Evolutionary conservation across 768 basidiomycete species (phyloP), one percentile per base, ranked within the genome.

Genomic region (Trametes elegans): DNA sequence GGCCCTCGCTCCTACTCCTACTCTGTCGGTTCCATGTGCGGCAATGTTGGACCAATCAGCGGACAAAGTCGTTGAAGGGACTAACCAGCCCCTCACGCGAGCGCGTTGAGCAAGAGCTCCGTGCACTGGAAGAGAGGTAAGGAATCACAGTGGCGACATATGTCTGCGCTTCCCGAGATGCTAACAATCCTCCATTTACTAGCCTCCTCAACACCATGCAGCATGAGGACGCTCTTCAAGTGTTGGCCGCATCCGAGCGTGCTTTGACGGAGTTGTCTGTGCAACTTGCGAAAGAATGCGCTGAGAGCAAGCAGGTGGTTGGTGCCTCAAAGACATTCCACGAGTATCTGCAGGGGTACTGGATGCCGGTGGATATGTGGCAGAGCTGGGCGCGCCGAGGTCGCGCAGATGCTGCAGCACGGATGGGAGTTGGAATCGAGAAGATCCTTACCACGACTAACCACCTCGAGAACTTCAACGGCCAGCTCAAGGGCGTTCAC

Each of bases 401-500:
- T 0, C 66, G 68, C 0, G 10, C 39, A 3, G 28, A 47, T 5
- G 73, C 73, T 11, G 69, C 73, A 0, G 26, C 31, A 3, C 40
- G 58, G 0, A 40, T 74, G 6, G 43, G 48, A 0, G 38, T 55
- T 9, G 28, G 55, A 1, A 39, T 74, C 14, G 66, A 71, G 0
- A 64, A 60, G 2, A 65, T 76, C 3, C 26, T 74, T 6, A 62
- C 70, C 0, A 76, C 74, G 5, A 75, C 73, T 21, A 76, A 76
- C 41, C 73, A 74, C 49, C 66, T 76, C 7, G 72, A 76, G 56
- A 67, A 70, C 1, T 74, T 76, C 61, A 76, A 76, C 45, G 58
- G 66, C 5, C 35, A 68, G 11, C 55, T 76, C 1, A 74, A 76
- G 58, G 41, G 57, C 2, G 71, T 67, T 31, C 57, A 73, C 40